Conservation (phyloP, 768 basidiomycete species). For the Phylloporus sp. region DNA sequence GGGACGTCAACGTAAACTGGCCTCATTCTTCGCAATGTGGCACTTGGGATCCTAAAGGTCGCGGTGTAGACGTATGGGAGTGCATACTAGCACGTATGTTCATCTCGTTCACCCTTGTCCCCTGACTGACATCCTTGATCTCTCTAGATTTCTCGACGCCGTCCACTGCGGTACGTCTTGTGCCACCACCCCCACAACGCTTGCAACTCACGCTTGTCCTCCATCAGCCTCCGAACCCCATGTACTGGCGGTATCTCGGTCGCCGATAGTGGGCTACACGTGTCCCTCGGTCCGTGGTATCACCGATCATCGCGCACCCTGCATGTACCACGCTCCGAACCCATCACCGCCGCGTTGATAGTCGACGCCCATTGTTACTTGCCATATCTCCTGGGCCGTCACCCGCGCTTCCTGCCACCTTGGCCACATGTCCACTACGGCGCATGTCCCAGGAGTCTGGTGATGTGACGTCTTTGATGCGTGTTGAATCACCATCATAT, state of each 20-base stretch:
- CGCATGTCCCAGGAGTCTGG: conserved; percentile 5
- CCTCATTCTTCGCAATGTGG: conserved; percentile 61
- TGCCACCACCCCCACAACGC: neutral
- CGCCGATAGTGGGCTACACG: conserved; percentile 29
- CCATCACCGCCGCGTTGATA: conserved; percentile 1
- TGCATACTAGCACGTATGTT: conserved; percentile 59
- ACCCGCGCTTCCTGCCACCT: neutral
- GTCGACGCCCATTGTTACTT: conserved; percentile 4
- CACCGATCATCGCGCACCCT: neutral
- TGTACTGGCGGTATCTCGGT: conserved; percentile 47
- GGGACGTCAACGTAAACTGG: conserved; percentile 69
- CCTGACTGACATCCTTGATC: conserved; percentile 2
- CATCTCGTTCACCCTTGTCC: neutral
- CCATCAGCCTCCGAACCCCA: conserved; percentile 37
- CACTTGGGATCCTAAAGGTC: conserved; percentile 61
- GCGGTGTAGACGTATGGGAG: conserved; percentile 73
- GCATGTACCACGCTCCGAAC: neutral
- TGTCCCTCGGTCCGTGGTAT: conserved; percentile 4
- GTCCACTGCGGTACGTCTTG: conserved; percentile 36
- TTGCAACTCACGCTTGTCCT: conserved; percentile 4
- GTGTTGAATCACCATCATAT: conserved; percentile 9
- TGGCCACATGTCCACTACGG: conserved; percentile 4
- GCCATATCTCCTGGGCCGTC: conserved; percentile 3
- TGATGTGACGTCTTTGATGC: conserved; percentile 1
- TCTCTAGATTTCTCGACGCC: conserved; percentile 54